Base-by-base conservation (phyloP, 2,329 filamentous ascomycete genomes). In the Daldinia sp. region DNA sequence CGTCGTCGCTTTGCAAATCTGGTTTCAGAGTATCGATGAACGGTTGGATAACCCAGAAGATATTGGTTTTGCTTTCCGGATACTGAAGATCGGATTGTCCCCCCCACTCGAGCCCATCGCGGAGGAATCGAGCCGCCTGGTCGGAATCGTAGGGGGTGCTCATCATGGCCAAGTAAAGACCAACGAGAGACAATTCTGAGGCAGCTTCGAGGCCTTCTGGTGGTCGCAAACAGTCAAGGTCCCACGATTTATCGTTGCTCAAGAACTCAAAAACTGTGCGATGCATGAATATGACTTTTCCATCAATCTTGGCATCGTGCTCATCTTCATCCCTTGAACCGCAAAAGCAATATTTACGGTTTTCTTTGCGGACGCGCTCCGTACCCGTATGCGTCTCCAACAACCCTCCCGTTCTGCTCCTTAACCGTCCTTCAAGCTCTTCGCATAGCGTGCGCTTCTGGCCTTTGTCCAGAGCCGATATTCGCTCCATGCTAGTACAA, bases 211-310 rank as follows among this genome's bases (percentile, higher is more conserved):
- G 37, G 1, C 23, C 53, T 18, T 56, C 37, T 2, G 53, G 53
- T 2, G 35, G 53, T 12, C 33, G 41, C 9, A 63, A 37, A 35
- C 60, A 63, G 1, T 63, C 60, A 5, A 62, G 39, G 26, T 65
- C n/a, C 63, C 63, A 65, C 9, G 42, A 30, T 13, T 30, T 20
- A 3, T 30, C 35, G 18, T 55, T 15, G 10, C 33, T 56, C 12
- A 65, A 26, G 41, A 65, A 65, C 15, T 65, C 63, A 28, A 65
- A 65, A 12, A 65, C 63, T 18, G 63, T 56, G 1, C 63, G 63
- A 9, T 65, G 63, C 48, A 65, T 60, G 15, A 65, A 65, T 12
- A 56, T 20, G 1, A 65, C 50, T 28, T 7, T 44, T 13, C 20
- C 20, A n/a, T 65, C 63, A 10, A 65, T 44, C 26, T n/a, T 48